Conservation (phyloP, 2,329 filamentous ascomycete species). For the Aspergillaceae sp. region DNA sequence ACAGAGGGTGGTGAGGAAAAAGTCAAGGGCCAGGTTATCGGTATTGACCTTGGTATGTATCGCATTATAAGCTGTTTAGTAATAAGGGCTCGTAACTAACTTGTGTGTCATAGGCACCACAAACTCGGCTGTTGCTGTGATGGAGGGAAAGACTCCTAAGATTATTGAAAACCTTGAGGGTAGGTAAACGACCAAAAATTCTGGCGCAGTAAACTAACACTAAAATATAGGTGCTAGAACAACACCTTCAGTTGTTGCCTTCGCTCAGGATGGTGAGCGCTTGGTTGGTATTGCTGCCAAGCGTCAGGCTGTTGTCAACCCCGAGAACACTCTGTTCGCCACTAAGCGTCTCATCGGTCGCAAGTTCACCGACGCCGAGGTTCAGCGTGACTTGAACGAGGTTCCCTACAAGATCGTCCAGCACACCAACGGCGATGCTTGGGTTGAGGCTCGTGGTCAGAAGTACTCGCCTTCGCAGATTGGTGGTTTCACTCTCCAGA, state of each 20-base stretch:
- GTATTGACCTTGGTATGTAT: constrained; percentile 84
- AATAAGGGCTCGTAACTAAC: constrained; percentile 9
- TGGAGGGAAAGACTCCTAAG: constrained; percentile 91
- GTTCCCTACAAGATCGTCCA: constrained; percentile 98
- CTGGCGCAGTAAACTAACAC: not conserved
- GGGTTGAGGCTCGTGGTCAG: constrained; percentile 86
- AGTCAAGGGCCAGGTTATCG: constrained; percentile 91
- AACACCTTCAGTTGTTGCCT: constrained; percentile 90
- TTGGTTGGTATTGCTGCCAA: constrained; percentile 95
- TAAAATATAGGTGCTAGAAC: constrained; percentile 62
- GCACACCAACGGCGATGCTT: constrained; percentile 92
- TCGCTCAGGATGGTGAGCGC: constrained; percentile 90
- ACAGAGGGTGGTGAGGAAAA: constrained; percentile 58
- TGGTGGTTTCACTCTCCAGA: constrained; percentile 89
- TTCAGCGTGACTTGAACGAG: constrained; percentile 94
- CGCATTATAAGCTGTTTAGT: not conserved
- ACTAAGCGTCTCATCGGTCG: constrained; percentile 98
- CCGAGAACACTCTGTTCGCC: constrained; percentile 95
- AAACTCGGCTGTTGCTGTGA: constrained; percentile 93
- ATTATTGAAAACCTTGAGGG: constrained; percentile 98
- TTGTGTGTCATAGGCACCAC: constrained; percentile 57
- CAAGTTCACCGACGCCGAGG: constrained; percentile 89
- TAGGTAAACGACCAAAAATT: constrained; percentile 42
- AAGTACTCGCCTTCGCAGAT: constrained; percentile 98
- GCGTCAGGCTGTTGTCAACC: constrained; percentile 96